Percentiles rank a stretch among this genome's conserved stretches.
Evolutionary conservation across 2,329 filamentous ascomycete species (phyloP).

Genomic region (Aspergillus jensenii): DNA sequence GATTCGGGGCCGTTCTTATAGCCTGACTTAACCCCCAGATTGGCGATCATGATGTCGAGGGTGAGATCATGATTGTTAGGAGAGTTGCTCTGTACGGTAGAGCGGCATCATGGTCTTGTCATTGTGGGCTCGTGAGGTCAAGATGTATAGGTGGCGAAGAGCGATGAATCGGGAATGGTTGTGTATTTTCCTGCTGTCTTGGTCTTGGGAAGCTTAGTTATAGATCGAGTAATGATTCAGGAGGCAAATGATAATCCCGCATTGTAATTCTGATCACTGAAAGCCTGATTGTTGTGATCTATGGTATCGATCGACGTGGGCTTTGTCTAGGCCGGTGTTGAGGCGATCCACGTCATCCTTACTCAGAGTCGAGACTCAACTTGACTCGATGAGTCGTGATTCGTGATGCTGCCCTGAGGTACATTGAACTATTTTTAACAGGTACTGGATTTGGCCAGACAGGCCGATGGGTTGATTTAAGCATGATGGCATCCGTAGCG

Average conservation of each 20-base stretch:
- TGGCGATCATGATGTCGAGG: neutral
- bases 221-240: neutral
- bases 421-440: neutral
- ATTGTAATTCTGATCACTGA: neutral
- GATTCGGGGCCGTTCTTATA: neutral
- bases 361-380: neutral
- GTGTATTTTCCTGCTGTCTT: neutral
- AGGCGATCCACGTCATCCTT: neutral
- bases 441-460: neutral
- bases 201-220: neutral
- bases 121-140: constrained; percentile 1
- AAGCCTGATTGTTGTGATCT: no score
- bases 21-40: neutral
- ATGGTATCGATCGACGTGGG: neutral
- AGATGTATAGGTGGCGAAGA: neutral
- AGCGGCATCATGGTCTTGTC: neutral
- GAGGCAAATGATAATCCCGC: no score
- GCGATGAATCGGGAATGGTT: neutral
- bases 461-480: neutral
- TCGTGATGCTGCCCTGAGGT: neutral
- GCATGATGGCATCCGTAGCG: neutral
- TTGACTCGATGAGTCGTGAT: no score
- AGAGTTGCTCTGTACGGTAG: no score
- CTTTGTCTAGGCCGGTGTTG: neutral
- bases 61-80: neutral